Conservation (phyloP, 2,329 filamentous ascomycete genomes). For the Simplicillium sp. region DNA sequence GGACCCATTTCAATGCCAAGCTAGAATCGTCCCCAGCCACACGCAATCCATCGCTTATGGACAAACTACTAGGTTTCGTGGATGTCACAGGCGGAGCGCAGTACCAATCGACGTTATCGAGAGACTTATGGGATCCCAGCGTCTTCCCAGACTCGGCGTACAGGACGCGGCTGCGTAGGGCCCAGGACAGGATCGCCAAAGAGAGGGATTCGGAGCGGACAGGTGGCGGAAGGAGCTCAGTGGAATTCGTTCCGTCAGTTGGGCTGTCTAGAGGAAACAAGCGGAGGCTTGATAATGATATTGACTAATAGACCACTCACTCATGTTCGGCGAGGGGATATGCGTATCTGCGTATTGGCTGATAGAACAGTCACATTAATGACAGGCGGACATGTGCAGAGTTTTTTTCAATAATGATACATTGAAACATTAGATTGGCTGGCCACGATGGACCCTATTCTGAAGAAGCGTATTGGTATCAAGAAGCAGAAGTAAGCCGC, state of each 20-base stretch:
- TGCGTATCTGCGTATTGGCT: no score
- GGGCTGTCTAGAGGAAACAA: not conserved
- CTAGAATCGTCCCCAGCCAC: conserved; percentile 57
- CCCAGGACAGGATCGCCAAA: conserved; percentile 34
- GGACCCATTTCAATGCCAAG: conserved; percentile 70
- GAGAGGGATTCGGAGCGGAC: conserved; percentile 33
- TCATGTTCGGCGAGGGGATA: not conserved
- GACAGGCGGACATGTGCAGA: conserved; percentile 21
- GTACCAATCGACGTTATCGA: conserved; percentile 53
- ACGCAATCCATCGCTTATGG: conserved; percentile 62
- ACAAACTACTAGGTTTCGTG: conserved; percentile 64
- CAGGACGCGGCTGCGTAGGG: conserved; percentile 37
- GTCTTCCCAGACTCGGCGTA: conserved; percentile 47
- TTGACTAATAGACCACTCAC: not conserved
- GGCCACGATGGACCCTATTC: no score
- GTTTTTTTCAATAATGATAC: no score
- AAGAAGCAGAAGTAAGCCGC: not conserved
- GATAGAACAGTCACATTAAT: conserved; percentile 17
- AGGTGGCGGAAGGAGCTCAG: conserved; percentile 26
- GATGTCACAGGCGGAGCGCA: conserved; percentile 39
- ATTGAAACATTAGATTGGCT: no score
- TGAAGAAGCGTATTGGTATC: not conserved
- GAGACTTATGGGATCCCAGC: conserved; percentile 48
- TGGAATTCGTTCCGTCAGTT: conserved; percentile 39
- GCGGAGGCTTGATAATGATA: not conserved